Conservation (phyloP, 768 basidiomycete genomes). For the Brasilioporus rufonigricans region DNA sequence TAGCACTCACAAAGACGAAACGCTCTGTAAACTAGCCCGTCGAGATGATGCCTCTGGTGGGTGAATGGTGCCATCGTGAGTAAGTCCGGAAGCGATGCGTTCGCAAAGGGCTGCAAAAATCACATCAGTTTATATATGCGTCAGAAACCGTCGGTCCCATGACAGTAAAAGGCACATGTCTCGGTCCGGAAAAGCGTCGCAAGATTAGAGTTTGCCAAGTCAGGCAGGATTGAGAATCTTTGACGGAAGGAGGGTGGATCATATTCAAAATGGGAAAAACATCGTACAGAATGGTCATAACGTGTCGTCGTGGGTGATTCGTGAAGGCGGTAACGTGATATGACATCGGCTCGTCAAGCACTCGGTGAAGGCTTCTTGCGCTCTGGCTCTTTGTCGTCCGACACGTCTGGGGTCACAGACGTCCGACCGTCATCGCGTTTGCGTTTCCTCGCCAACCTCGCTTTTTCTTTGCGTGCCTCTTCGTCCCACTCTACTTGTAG, state of each 20-base stretch:
- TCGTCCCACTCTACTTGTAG: constrained; percentile 72
- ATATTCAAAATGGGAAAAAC: constrained; percentile 7
- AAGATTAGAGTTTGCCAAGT: background rate
- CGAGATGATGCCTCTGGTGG: background rate
- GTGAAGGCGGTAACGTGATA: background rate
- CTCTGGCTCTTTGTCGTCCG: constrained; percentile 10
- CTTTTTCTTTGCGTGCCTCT: constrained; percentile 41
- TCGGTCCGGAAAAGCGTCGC: constrained; percentile 20
- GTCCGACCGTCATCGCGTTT: constrained; percentile 25
- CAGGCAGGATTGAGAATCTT: background rate
- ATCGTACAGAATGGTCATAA: background rate
- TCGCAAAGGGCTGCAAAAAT: background rate
- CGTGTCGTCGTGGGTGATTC: background rate
- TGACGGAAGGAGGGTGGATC: background rate
- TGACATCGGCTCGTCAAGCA: constrained; percentile 1
- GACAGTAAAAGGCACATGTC: background rate
- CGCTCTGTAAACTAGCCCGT: background rate
- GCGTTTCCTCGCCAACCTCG: constrained; percentile 40
- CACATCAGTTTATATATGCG: background rate
- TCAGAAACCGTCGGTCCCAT: background rate
- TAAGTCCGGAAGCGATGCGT: background rate
- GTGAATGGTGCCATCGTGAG: background rate
- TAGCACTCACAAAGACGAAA: constrained; percentile 35
- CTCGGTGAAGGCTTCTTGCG: constrained; percentile 11
- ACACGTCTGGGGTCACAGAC: background rate